Conservation (phyloP, 768 basidiomycete genomes). For the Daedalea quercina region DNA sequence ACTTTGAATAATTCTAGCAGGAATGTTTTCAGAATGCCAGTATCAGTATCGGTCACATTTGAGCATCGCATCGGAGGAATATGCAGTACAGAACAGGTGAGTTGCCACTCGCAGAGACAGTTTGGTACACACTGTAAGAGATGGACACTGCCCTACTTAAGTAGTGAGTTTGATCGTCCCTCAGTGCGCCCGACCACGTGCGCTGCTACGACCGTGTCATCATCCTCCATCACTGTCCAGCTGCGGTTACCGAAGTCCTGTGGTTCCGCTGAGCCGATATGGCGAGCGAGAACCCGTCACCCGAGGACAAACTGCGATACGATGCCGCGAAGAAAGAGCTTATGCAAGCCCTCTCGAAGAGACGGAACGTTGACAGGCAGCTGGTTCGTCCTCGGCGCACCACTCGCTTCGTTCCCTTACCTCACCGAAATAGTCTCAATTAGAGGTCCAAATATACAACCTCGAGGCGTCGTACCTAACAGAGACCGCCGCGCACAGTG, state of each 20-base stretch:
- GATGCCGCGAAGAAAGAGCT: conserved; percentile 72
- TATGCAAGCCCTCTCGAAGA: conserved; percentile 65
- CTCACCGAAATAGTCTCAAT: conserved; percentile 46
- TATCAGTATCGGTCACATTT: too few species aligned
- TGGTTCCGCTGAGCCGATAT: conserved; percentile 12
- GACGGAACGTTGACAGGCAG: conserved; percentile 69
- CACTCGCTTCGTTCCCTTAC: neutral
- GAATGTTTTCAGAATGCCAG: too few species aligned
- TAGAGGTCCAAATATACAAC: conserved; percentile 75
- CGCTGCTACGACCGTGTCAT: too few species aligned
- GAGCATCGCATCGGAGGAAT: too few species aligned
- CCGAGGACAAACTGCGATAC: conserved; percentile 69
- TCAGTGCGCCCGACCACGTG: too few species aligned
- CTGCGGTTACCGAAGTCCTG: neutral
- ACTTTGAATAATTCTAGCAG: too few species aligned
- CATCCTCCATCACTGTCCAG: too few species aligned
- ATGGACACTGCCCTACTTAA: too few species aligned
- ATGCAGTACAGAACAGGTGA: too few species aligned
- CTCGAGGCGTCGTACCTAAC: conserved; percentile 70
- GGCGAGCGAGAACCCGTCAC: conserved; percentile 37
- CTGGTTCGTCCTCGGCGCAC: conserved; percentile 41
- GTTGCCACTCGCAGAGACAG: too few species aligned
- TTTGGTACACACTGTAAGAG: too few species aligned
- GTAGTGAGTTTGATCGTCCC: too few species aligned
- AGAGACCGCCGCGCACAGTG: conserved; percentile 69